Evolutionary conservation across 2,329 filamentous ascomycete genomes (phyloP), one percentile per base, ranked within the genome.

Genomic region (Hysterium pulicare): DNA sequence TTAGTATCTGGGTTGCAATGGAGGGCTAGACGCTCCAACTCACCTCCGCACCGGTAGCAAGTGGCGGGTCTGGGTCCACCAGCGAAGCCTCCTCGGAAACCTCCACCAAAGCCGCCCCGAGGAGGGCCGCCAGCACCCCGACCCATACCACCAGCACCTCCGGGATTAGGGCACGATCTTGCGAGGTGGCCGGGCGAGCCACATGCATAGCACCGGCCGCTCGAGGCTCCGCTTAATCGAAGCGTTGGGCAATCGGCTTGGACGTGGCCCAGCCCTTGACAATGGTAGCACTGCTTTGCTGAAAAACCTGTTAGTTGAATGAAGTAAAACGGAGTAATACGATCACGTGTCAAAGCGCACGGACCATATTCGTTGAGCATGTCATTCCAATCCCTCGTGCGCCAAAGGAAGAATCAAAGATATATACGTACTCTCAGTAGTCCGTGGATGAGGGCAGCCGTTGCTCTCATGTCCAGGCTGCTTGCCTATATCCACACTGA

Each of bases 201-300:
- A 70, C 93, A 98, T 73, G 88, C 93, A 74, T 98, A 98, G 83
- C 93, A 98, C 58, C 90, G 88, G 52, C 88, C 89, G 67, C 86
- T 84, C 47, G 84, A 81, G 58, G 84, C 86, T 47, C 79, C 90
- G 70, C 83, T 95, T 69, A 98, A 73, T 58, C 93, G 89, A 53
- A 98, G 82, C 49, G 93, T 97, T 61, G 93, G 93, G 81, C 93
- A 98, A 71, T 98, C 93, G 57, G 93, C 93, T 77, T 98, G 93
- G 61, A 98, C 93, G 69, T 98, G 93, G 55, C 93, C 93, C 49
- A 97, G 82, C 46, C 93, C 93, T 77, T 97, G 93, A 79, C 93
- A 98, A 76, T 97, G 93, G 71, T 98, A 98, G 82, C 93, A 98
- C 79, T 98, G 93, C 83, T 98, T 98, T 40, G 90, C 90, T 84